A percentile compares a stretch with the other conserved stretches of the same genome.
phyloP scores from a whole-genome alignment of 179 eudicot genomes.

The Dionaea muscipula region DNA sequence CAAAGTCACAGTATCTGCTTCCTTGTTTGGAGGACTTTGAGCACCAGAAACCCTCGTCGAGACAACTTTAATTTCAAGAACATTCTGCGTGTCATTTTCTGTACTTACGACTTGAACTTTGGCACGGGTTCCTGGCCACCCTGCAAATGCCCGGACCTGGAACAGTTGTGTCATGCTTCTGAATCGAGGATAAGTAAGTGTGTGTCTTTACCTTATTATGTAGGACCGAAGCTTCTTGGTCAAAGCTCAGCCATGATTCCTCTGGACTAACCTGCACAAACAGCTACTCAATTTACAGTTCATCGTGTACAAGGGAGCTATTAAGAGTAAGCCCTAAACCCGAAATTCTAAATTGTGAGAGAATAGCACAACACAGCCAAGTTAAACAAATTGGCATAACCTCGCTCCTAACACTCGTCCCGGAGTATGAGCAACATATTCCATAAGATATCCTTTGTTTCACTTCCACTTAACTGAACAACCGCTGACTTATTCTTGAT shows the following conservation, averaged over 20 bases:
- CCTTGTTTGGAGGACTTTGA: slow-evolving; percentile 17
- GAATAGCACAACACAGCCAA: too few species aligned
- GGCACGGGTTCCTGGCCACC: slow-evolving; percentile 97
- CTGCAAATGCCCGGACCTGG: slow-evolving; percentile 95
- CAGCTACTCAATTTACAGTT: too few species aligned
- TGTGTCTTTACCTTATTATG: slow-evolving; percentile 63
- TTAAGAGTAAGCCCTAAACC: too few species aligned
- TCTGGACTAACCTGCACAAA: slow-evolving; percentile 57
- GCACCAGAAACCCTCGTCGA: slow-evolving; percentile 42
- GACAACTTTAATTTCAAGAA: slow-evolving; percentile 60
- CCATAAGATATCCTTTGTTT: too few species aligned
- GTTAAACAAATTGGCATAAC: too few species aligned
- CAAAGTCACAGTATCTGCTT: slow-evolving; percentile 43
- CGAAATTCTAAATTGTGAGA: too few species aligned
- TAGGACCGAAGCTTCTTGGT: slow-evolving; percentile 57
- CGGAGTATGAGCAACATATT: too few species aligned
- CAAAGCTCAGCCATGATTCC: slow-evolving; percentile 84
- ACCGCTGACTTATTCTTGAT: too few species aligned
- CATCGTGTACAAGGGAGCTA: too few species aligned
- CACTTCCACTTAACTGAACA: too few species aligned
- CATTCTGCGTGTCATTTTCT: slow-evolving; percentile 22
- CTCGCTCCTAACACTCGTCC: too few species aligned
- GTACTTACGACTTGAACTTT: slow-evolving; percentile 37
- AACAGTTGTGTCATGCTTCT: slow-evolving; percentile 29
- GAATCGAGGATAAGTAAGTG: slow-evolving; percentile 7